Base-by-base conservation (phyloP, 164 flowering plant species). In the Vitis rotundifolia region DNA sequence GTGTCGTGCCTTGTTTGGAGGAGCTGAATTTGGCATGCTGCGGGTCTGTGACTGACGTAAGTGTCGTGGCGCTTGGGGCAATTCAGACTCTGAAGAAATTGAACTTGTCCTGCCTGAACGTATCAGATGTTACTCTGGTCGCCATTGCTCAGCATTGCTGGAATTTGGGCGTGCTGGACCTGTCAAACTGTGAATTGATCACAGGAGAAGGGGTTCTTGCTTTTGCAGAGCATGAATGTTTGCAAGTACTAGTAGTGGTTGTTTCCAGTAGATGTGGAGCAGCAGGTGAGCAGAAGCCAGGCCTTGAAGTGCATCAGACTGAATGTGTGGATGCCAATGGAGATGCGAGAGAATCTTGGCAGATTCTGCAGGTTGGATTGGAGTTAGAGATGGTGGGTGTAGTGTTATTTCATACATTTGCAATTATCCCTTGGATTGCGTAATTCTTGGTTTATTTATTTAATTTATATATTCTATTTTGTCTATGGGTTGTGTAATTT, bases 41-140 rank as follows among this genome's bases (percentile, higher is more conserved):
- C 59, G 74, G 74, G 18, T 64, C 69, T n/a, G 49, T 58, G 14
- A 65, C 74, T 6, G 74, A 65, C 37, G 1, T 48, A 4, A 50
- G 74, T 9, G 74, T 62, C 2, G 0, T 26, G 19, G 63, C 68
- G 9, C 9, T 56, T 57, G 63, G 68, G 4, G 28, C 68, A 2
- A 56, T 71, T 56, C 44, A 8, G 13, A 28, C 62, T 64, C 63
- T 71, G 15, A 55, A 57, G n/a, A 64, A n/a, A 57, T 71, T 64
- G 57, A 58, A 63, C 28, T n/a, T 64, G n/a, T 44, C 74, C 2
- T 64, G 74, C 68, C 52, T 71, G 63, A 71, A 63, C 28, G 22
- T 64, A 5, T 48, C 68, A 2, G 74, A 71, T 26, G 8, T 19
- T 28, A 71, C 68, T 12, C 26, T 71, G 1, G 9, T 51, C 52